A percentile compares a stretch with the other conserved stretches of the same genome.
phyloP scores from a whole-genome alignment of 345 rosid species.

The Sisymbrium altissimum region DNA sequence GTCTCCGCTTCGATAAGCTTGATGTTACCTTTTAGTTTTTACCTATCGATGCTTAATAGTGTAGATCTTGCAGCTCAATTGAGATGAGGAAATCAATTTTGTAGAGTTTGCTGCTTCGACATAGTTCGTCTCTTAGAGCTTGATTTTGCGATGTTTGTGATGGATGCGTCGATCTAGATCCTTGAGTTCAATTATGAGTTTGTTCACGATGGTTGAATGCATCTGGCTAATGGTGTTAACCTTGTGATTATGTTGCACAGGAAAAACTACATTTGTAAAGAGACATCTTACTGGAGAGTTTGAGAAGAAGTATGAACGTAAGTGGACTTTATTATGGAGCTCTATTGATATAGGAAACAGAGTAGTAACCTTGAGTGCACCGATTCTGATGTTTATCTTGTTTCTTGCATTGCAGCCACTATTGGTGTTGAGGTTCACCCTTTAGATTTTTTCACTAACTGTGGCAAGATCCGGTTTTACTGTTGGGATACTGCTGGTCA shows the following conservation, averaged over 20 bases:
- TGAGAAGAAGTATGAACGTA: conserved; percentile 78
- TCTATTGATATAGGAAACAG: neutral
- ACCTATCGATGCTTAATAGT: neutral
- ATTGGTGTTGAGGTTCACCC: conserved; percentile 99
- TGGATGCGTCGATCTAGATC: neutral
- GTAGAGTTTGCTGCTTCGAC: neutral
- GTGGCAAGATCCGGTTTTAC: conserved; percentile 88
- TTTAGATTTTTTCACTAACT: conserved; percentile 88
- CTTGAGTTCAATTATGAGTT: neutral
- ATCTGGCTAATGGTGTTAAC: neutral
- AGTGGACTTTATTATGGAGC: neutral
- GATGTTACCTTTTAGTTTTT: neutral
- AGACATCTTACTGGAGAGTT: conserved; percentile 78
- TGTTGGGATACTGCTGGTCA: conserved; percentile 99
- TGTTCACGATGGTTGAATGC: neutral
- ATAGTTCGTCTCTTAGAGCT: neutral
- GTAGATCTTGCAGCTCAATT: neutral
- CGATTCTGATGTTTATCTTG: neutral
- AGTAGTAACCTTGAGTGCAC: neutral
- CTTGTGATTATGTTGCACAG: conserved; percentile 29
- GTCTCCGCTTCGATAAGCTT: neutral
- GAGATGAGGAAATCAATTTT: neutral
- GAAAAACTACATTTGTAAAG: conserved; percentile 71
- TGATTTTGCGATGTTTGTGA: neutral
- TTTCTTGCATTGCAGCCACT: conserved; percentile 51